Base-by-base conservation (phyloP, 2,329 filamentous ascomycete genomes). In the Paraphoma chrysanthemicola region DNA sequence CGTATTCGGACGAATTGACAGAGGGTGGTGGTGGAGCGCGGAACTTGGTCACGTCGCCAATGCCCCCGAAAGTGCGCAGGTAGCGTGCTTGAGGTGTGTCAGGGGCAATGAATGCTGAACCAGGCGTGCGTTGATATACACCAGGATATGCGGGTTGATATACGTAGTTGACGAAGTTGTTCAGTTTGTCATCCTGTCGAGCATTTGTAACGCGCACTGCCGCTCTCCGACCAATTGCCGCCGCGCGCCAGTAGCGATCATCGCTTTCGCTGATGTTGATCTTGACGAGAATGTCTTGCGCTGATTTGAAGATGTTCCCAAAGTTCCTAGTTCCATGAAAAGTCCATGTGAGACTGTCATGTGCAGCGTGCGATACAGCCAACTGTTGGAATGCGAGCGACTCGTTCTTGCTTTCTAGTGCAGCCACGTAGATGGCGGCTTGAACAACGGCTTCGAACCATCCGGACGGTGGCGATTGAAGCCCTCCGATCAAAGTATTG, bases 261-360 rank as follows among this genome's bases (percentile, higher is more conserved):
- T 64, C 58, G 5, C 55, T 51, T n/a, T 56, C 56, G 38, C 55
- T 51, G 44, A 70, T 59, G 9, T 66, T 66, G 41, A 70, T 70
- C 4, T 53, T 56, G n/a, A 38, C 44, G 30, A 67, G 46, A 2
- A 69, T 56, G 31, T 61, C 56, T 18, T 57, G 57, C 33, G 69
- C 54, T 14, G 56, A 52, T n/a, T 62, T 54, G 50, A 66, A 60
- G n/a, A 64, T 63, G 39, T 65, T 60, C 5, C 61, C 63, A 44
- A 68, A 72, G 38, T 63, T 57, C 14, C 69, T 61, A 7, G 66
- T 70, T 29, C 70, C 68, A 36, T 72, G 70, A 36, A 70, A 72
- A 1, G 56, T 60, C 67, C 67, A 71, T 5, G 62, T 56, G 7
- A 73, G 62, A 46, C 59, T 51, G 42, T 73, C 63, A 39, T 73